These are phyloP conservation scores for Leptosphaerulina australis DNA, from an alignment of 2,329 filamentous ascomycete species.

Conservation along the genomic window DNA sequence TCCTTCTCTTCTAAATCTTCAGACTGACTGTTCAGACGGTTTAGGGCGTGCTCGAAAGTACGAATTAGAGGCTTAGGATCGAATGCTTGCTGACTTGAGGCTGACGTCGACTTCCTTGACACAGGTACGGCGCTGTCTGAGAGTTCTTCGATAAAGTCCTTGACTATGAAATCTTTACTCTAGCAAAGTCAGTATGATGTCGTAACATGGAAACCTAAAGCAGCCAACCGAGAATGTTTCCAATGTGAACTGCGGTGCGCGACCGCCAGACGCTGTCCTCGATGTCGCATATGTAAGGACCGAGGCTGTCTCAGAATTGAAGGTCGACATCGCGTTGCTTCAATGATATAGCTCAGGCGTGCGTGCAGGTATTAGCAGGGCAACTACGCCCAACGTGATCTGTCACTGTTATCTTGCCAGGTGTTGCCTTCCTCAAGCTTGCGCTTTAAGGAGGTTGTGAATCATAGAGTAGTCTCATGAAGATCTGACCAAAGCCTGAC, in stretches of 20 bases:
- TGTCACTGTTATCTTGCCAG: constrained; percentile 21
- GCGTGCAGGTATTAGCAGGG: not conserved
- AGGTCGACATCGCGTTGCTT: constrained; percentile 35
- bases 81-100: constrained; percentile 61
- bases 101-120: constrained; percentile 75
- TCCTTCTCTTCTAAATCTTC: constrained; percentile 89
- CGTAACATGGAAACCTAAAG: not conserved
- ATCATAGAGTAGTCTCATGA: constrained; percentile 15
- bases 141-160: constrained; percentile 93
- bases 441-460: constrained; percentile 21
- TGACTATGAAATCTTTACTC: constrained; percentile 86
- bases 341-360: not conserved
- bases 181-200: constrained; percentile 23
- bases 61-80: constrained; percentile 97
- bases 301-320: constrained; percentile 51
- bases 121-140: constrained; percentile 82
- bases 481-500: not conserved
- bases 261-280: constrained; percentile 51
- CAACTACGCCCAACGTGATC: constrained; percentile 15
- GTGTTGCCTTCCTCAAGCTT: constrained; percentile 22
- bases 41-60: constrained; percentile 81
- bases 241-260: constrained; percentile 82
- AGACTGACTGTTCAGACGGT: constrained; percentile 71
- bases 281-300: constrained; percentile 50
- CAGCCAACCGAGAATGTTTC: constrained; percentile 66